Evolutionary conservation across 1,139 yeast genomes (phyloP), one percentile per base, ranked within the genome.

Genomic region (Kodamaea sp.): DNA sequence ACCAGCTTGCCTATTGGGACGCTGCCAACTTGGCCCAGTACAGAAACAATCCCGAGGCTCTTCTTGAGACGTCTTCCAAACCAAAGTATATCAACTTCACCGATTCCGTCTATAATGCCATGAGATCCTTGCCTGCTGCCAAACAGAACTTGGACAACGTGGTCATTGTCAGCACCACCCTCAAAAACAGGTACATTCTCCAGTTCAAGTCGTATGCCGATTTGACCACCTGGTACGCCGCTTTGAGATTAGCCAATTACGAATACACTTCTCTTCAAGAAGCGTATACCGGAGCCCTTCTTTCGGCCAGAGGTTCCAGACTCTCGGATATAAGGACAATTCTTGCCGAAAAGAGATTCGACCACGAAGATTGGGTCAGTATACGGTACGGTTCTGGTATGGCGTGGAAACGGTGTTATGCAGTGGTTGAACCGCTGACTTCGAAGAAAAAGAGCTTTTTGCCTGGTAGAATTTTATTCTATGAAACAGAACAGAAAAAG

Each of bases 341-440:
- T 25, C 68, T 92, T 41, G 83, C 95, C 1, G 96, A 87, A 48
- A 84, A 92, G 20, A 78, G 92, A 51, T 86, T 82, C 54, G 80
- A 78, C 41, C 95, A 88, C 53, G 96, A 88, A 58, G 96, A 90
- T 53, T 90, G 96, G 97, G 89, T 86, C 24, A 78, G 90, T 59
- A 95, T 92, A 16, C 72, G 97, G 46, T 90, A 90, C 59, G 97
- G 97, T 11, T 78, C 94, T 12, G 98, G 98, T 22, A 88, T 88
- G 95, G 96, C 97, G 1, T 92, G 97, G 97, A 86, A 84, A 54
- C 74, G 95, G 43, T 90, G 96, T 55, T 92, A 77, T 68, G 92
- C 95, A 1, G 96, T 89, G n/a, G 77, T 90, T 37, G 88, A 90
- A 42, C 97, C 96, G 7, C 60, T 67, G 24, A 39, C 64, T 63